phyloP scores from a whole-genome alignment of 305 asterid genomes.

The Fraxinus sp. region DNA sequence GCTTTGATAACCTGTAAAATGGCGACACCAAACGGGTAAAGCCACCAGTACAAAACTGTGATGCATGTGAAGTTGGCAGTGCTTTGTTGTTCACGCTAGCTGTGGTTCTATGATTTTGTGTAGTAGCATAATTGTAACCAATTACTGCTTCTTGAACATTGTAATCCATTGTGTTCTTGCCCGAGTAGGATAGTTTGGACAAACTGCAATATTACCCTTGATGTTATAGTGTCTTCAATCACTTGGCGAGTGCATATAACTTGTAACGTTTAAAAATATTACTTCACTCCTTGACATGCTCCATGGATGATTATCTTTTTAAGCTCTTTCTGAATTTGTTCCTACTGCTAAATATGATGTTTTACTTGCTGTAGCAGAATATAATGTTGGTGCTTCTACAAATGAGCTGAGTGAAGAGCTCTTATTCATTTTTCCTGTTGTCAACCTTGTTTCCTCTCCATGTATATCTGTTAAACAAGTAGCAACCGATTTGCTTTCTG shows the following conservation, averaged over 20 bases:
- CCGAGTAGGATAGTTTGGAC: constrained; percentile 1
- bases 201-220: background rate
- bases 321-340: constrained; percentile 9
- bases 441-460: constrained; percentile 83
- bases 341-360: constrained; percentile 20
- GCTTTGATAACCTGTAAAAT: constrained; percentile 6
- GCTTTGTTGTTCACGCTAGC: constrained; percentile 1
- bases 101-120: constrained; percentile 19
- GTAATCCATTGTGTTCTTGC: constrained; percentile 8
- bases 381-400: constrained; percentile 32
- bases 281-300: constrained; percentile 14
- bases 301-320: constrained; percentile 4
- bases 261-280: background rate
- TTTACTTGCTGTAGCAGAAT: constrained; percentile 42
- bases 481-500: constrained; percentile 58
- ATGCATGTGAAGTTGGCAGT: background rate
- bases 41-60: background rate
- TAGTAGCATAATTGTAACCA: constrained; percentile 8
- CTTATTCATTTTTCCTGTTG: constrained; percentile 78
- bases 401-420: constrained; percentile 69
- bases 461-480: constrained; percentile 65
- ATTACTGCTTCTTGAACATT: constrained; percentile 15
- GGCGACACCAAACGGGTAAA: background rate
- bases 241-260: background rate
- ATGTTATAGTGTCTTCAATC: background rate